phyloP scores from a whole-genome alignment of 495 filamentous ascomycete genomes.

The Penicillium chermesinum region DNA sequence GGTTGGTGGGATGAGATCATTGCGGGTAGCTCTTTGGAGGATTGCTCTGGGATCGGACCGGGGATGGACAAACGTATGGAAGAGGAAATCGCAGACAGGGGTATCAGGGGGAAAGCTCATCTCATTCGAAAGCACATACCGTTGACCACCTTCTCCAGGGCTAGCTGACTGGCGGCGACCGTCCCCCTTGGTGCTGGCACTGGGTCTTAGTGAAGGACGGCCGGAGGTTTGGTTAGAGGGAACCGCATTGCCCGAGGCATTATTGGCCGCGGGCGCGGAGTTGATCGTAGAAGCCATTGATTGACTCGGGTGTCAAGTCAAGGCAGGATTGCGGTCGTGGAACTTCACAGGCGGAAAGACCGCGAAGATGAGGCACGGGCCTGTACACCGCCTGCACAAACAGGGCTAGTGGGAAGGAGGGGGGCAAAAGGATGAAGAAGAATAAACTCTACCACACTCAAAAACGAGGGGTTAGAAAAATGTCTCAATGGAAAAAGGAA shows the following conservation, averaged over 20 bases:
- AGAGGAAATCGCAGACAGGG: not conserved
- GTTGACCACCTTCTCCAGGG: constrained; percentile 50
- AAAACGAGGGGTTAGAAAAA: constrained; percentile 3
- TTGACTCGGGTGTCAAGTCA: constrained; percentile 31
- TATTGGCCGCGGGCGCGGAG: constrained; percentile 41
- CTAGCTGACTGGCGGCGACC: constrained; percentile 53
- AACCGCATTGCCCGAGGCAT: constrained; percentile 41
- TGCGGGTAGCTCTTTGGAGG: not conserved
- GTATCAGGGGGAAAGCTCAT: constrained; percentile 7
- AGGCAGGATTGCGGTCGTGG: constrained; percentile 36
- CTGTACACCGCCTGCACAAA: constrained; percentile 42
- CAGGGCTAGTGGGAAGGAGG: constrained; percentile 15
- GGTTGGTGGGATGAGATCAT: constrained; percentile 5
- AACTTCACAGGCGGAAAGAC: constrained; percentile 37
- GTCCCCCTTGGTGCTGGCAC: constrained; percentile 50
- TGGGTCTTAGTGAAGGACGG: constrained; percentile 46
- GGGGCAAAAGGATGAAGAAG: not conserved
- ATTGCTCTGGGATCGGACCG: no score
- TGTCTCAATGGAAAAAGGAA: constrained; percentile 4
- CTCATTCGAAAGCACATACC: constrained; percentile 37
- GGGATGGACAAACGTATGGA: no score
- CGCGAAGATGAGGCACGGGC: constrained; percentile 28
- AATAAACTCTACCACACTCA: not conserved
- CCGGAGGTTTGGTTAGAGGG: constrained; percentile 33
- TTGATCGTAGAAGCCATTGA: constrained; percentile 50